Base-by-base conservation (phyloP, 139 green algal genomes). In the Eudorina sp. region DNA sequence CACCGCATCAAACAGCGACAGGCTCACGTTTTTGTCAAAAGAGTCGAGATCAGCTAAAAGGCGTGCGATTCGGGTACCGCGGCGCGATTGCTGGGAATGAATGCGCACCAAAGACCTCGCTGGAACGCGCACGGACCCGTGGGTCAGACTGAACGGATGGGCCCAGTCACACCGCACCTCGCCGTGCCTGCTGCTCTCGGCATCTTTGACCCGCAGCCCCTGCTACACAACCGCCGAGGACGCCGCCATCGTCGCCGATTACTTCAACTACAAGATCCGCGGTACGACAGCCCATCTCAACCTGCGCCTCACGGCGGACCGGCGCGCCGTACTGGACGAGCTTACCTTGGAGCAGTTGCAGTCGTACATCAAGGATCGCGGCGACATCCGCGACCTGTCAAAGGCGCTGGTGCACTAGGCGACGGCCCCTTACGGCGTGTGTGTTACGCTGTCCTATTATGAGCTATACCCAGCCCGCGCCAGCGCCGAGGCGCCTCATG, bases 181-280 rank as follows among this genome's bases (percentile, higher is more conserved):
- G 21, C 1, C 34, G 27, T 38, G 3, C 36, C 25, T 45, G 43
- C 27, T 25, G 1, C 27, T 60, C 18, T 13, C 23, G 11, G 29
- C 36, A 41, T 31, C 5, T 25, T 2, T 16, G 7, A 6, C 7
- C 76, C 53, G 58, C 78, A 76, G 80, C 60, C 80, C 80, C 5
- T 77, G 46, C 18, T 86, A 86, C 80, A 13, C 46, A 29, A 36
- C 41, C 2, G 3, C 43, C 18, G 43, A 55, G 27, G 4, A 29
- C 27, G 60, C 80, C 6, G 80, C 80, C 31, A 60, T 41, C 14
- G 80, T 41, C n/a, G 80, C 80, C 23, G 80, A 86, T 29, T 64
- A 38, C 31, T 64, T 48, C 80, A 86, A 60, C 31, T 86, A 86
- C 60, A 86, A 86, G 58, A 29, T 86, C 55, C 80, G 80, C 62